A percentile compares a stretch with the other conserved stretches of the same genome.
These are phyloP conservation scores for Monilinia aucupariae DNA, from an alignment of 2,329 filamentous ascomycete species.

Conservation along the genomic window DNA sequence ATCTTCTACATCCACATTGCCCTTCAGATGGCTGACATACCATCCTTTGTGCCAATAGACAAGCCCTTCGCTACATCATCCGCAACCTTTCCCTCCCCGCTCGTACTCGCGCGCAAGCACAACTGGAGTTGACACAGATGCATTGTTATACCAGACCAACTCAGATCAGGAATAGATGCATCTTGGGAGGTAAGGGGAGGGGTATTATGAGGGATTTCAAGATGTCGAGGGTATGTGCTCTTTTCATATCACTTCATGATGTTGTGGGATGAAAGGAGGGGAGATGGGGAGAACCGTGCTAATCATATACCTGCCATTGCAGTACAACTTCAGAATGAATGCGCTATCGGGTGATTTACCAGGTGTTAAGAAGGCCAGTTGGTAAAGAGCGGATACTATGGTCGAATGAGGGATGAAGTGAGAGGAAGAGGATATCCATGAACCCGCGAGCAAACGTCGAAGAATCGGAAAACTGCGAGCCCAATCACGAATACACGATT, in stretches of 20 bases:
- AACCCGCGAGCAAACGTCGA: constrained; percentile 2
- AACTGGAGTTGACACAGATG: constrained; percentile 91
- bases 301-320: constrained; percentile 19
- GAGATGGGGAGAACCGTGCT: background rate
- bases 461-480: background rate
- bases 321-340: constrained; percentile 93
- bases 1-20: background rate
- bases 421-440: background rate
- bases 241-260: background rate
- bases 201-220: constrained; percentile 93
- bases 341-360: constrained; percentile 80
- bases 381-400: constrained; percentile 51
- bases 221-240: constrained; percentile 72
- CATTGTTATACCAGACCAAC: constrained; percentile 90
- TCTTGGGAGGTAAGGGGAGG: constrained; percentile 81
- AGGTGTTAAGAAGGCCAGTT: constrained; percentile 92
- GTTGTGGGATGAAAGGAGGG: background rate
- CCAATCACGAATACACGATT: constrained; percentile 3
- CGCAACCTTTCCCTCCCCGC: constrained; percentile 83
- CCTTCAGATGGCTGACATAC: constrained; percentile 7
- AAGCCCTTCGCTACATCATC: constrained; percentile 89
- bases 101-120: constrained; percentile 80
- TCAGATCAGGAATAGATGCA: constrained; percentile 90
- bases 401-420: background rate
- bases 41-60: constrained; percentile 47